These are phyloP conservation scores for Diaporthe sp. DNA, from an alignment of 2,329 filamentous ascomycete species.

Conservation along the genomic window DNA sequence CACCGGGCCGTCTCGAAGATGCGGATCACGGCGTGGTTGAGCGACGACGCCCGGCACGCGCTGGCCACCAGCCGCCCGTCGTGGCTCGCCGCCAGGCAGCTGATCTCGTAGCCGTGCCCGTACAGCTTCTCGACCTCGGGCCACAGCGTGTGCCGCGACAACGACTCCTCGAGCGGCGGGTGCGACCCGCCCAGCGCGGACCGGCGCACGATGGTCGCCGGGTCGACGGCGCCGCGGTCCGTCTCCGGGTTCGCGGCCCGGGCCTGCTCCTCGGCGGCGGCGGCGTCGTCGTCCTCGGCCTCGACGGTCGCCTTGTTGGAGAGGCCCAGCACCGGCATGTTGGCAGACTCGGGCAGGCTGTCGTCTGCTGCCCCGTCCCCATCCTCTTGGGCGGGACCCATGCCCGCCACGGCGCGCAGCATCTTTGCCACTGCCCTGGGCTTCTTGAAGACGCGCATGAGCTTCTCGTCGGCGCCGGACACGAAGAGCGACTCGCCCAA, in stretches of 20 bases:
- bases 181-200: slow-evolving; percentile 76
- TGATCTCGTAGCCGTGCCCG: slow-evolving; percentile 97
- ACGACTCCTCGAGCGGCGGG: slow-evolving; percentile 90
- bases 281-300: slow-evolving; percentile 60
- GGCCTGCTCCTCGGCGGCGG: slow-evolving; percentile 53
- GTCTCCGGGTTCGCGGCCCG: slow-evolving; percentile 54
- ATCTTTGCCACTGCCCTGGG: slow-evolving; percentile 86
- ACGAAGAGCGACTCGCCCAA: slow-evolving; percentile 84
- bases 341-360: slow-evolving; percentile 85
- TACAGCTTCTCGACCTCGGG: slow-evolving; percentile 97
- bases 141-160: slow-evolving; percentile 93
- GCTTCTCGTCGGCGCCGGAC: slow-evolving; percentile 96
- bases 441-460: slow-evolving; percentile 95
- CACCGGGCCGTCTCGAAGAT: slow-evolving; percentile 89
- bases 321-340: slow-evolving; percentile 93
- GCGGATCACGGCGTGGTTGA: slow-evolving; percentile 94
- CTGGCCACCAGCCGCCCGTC: slow-evolving; percentile 86
- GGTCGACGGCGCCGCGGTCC: slow-evolving; percentile 68
- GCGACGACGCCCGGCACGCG: slow-evolving; percentile 90
- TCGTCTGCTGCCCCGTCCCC: slow-evolving; percentile 51
- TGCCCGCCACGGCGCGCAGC: slow-evolving; percentile 76
- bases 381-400: slow-evolving; percentile 57
- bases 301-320: slow-evolving; percentile 92
- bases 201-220: slow-evolving; percentile 68
- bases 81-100: slow-evolving; percentile 83